Evolutionary conservation across 345 rosid species (phyloP), one percentile per base, ranked within the genome.

Genomic region (Brassica nigra): DNA sequence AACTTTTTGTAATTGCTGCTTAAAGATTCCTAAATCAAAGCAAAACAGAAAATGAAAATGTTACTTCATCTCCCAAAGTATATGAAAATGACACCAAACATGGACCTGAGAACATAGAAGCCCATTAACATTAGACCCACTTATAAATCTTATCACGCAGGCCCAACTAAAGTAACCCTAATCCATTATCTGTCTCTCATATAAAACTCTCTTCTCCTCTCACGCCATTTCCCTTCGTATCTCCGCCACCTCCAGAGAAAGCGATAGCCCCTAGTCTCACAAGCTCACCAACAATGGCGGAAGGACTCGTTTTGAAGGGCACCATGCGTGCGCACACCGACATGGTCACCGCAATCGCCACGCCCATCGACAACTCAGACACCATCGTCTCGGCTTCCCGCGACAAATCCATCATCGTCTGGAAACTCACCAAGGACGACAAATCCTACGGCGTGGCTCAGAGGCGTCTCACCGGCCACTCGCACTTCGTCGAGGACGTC

Each of bases 241-340:
- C 61, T 75, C 80, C 76, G 83, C 57, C 57, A 52, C 83, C 83
- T 36, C 74, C 73, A 23, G 55, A 64, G 76, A 70, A 64, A 52
- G 57, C 57, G 57, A 52, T 71, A 81, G 61, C 81, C 84, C 78
- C 73, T 5, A 72, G 72, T 49, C 61, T 59, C 76, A 63, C 68
- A 63, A 29, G 6, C 71, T 29, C 34, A 64, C 54, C 74, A 15
- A 74, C 72, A 63, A 92, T 91, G 94, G 88, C 97, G 23, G 99
- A 92, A 67, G 84, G 81, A 37, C 85, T 95, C 69, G 81, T 89
- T 16, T 92, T 96, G 36, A 86, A 87, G 54, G 98, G 97, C 80
- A 96, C 99, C 62, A 87, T 96, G 97, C 86, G 95, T 72, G 90
- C 97, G 70, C 99, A 96, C 87, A 91, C 99, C 66, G 99, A 96